Evolutionary conservation across 441 rosid species (phyloP), one percentile per base, ranked within the genome.

Genomic region (Bocquillonia castaneifolia): DNA sequence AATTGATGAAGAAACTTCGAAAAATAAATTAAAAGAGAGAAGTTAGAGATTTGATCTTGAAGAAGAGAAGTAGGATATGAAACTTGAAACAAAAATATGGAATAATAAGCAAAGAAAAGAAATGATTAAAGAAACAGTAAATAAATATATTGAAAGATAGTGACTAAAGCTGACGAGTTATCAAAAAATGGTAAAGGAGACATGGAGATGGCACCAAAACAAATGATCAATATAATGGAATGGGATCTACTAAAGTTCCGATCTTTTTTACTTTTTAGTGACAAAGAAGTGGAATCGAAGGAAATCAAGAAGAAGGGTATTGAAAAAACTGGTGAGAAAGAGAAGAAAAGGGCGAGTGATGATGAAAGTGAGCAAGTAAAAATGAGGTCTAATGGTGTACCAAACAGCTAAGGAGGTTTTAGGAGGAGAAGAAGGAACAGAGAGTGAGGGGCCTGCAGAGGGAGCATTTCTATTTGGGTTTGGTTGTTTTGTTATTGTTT

Each of bases 381-480:
- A n/a, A n/a, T n/a, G n/a, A n/a, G n/a, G n/a, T n/a, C n/a, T n/a
- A n/a, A n/a, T n/a, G n/a, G n/a, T n/a, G n/a, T n/a, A n/a, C n/a
- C n/a, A n/a, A n/a, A n/a, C n/a, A n/a, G 39, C 5, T 44, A 70
- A 20, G 81, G 77, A 25, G 67, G 74, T 34, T 63, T 67, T 74
- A 73, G 63, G 42, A 37, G 78, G 18, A 57, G 67, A 58, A 71
- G 71, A 52, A 59, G 69, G 36, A 76, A 67, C 42, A 74, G 69
- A 55, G 74, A 74, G 55, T 45, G 73, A 58, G 71, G 64, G 23
- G 40, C 59, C 67, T 66, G 68, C 31, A 45, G 64, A 66, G 66
- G 67, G 76, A 68, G 78, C 83, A 80, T 77, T 59, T 60, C 52
- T 47, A 52, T 55, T 34, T 26, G 29, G 37, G 53, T 37, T 54